phyloP scores from a whole-genome alignment of 495 filamentous ascomycete species.

The Penicillium samsonianum region DNA sequence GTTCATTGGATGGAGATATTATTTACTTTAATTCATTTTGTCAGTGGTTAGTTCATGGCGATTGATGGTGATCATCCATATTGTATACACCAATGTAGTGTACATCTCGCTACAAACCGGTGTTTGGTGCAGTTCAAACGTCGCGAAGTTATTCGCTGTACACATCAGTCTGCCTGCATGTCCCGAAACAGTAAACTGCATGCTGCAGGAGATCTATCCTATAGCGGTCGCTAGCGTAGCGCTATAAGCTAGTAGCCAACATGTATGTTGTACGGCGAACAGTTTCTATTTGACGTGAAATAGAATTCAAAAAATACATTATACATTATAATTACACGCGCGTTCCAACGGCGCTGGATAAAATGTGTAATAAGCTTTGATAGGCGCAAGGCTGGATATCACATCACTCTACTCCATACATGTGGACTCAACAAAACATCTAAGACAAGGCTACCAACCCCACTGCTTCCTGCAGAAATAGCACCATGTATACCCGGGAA shows the following conservation, averaged over 20 bases:
- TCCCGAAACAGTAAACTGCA: slow-evolving; percentile 22
- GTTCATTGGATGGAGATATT: background rate
- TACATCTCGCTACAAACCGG: background rate
- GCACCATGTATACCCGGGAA: background rate
- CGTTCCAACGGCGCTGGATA: background rate
- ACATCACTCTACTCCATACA: background rate
- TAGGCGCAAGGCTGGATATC: background rate
- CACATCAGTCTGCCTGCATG: slow-evolving; percentile 21
- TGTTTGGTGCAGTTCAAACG: background rate
- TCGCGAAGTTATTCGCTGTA: background rate
- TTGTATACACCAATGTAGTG: background rate
- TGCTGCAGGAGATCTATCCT: slow-evolving; percentile 22
- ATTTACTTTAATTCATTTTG: background rate
- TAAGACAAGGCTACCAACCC: background rate
- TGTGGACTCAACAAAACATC: background rate
- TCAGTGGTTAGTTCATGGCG: background rate
- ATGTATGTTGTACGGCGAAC: background rate
- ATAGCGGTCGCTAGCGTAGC: slow-evolving; percentile 8
- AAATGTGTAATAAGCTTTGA: background rate
- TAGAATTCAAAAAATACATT: background rate
- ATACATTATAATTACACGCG: background rate
- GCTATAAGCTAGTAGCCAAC: background rate
- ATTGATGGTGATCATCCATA: background rate
- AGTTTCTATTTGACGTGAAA: background rate
- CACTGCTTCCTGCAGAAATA: background rate